These are phyloP conservation scores for Colletotrichum sp. DNA, from an alignment of 2,329 filamentous ascomycete genomes.

Conservation along the genomic window DNA sequence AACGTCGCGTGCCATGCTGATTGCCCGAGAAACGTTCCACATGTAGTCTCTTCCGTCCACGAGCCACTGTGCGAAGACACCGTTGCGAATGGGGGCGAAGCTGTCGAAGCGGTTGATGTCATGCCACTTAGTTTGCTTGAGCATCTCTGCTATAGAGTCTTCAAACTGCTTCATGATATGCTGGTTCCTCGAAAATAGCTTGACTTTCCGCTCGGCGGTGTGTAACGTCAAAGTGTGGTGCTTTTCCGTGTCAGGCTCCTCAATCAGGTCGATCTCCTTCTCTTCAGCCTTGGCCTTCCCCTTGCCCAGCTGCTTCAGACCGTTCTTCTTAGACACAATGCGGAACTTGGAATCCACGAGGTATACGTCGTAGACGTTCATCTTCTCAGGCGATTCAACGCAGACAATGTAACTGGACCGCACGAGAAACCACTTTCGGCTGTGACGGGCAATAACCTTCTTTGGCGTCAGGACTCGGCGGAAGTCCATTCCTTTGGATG, in stretches of 20 bases:
- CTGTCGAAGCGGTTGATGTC: conserved; percentile 87
- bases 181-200: conserved; percentile 89
- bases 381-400: conserved; percentile 97
- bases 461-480: conserved; percentile 79
- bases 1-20: conserved; percentile 96
- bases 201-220: conserved; percentile 91
- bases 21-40: conserved; percentile 98
- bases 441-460: conserved; percentile 81
- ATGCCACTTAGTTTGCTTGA: conserved; percentile 81
- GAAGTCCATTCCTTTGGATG: conserved; percentile 86
- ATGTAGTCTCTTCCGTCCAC: conserved; percentile 98
- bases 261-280: conserved; percentile 49
- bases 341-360: conserved; percentile 90
- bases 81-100: conserved; percentile 86
- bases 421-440: conserved; percentile 97
- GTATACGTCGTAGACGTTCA: conserved; percentile 99
- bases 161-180: conserved; percentile 90
- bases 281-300: conserved; percentile 59
- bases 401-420: conserved; percentile 97
- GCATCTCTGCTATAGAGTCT: conserved; percentile 89
- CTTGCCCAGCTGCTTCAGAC: conserved; percentile 51
- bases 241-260: conserved; percentile 48
- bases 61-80: conserved; percentile 93
- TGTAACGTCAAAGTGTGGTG: conserved; percentile 88
- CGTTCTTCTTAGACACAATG: conserved; percentile 75